A percentile compares a stretch with the other conserved stretches of the same genome.
Conservation (phyloP, 2,329 filamentous ascomycete genomes). For the Fusarium azukiicola region DNA sequence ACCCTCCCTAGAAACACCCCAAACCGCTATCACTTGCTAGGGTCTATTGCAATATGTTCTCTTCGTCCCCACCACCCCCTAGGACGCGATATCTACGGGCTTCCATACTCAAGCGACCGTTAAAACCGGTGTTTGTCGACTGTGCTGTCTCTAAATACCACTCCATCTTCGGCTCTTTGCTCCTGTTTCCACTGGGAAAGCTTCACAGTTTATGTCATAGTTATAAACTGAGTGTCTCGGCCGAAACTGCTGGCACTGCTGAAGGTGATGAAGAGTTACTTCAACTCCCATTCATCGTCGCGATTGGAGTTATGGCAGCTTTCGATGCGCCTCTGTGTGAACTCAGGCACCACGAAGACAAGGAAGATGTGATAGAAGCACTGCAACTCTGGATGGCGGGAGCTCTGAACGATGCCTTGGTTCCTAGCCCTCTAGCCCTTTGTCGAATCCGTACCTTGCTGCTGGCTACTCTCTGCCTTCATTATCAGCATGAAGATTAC, state of each 20-base stretch:
- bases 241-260: neutral
- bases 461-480: neutral
- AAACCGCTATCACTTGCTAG: neutral
- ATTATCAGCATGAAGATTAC: slow-evolving; percentile 1
- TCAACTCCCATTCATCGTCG: slow-evolving; percentile 1
- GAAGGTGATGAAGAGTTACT: neutral
- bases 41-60: neutral
- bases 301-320: neutral
- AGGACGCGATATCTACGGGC: neutral
- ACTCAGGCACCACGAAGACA: neutral
- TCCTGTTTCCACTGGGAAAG: neutral
- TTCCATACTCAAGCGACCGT: neutral
- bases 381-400: neutral
- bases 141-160: neutral
- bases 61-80: neutral
- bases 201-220: neutral
- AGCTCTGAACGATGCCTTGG: slow-evolving; percentile 1
- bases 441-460: neutral
- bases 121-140: neutral
- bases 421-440: slow-evolving; percentile 3
- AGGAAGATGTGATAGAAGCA: neutral
- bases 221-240: neutral
- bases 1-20: neutral
- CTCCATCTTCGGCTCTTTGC: neutral
- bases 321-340: neutral